Base-by-base conservation (phyloP, 495 filamentous ascomycete genomes). In the Penicillium pancosmium region DNA sequence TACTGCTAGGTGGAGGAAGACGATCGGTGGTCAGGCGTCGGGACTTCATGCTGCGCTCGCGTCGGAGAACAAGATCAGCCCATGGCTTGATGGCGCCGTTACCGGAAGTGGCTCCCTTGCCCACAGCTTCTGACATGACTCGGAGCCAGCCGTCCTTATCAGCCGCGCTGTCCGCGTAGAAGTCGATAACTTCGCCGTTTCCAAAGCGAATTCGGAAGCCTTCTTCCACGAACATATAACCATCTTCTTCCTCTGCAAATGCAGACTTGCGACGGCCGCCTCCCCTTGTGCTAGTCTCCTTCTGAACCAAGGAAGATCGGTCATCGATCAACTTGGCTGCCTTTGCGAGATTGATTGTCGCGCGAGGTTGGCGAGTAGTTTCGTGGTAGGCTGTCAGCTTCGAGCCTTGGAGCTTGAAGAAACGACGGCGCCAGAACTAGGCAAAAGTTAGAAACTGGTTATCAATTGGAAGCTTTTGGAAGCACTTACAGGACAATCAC, bases 141-240 rank as follows among this genome's bases (percentile, higher is more conserved):
- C 87, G 87, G 86, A 98, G 93, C 94, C 94, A 98, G 52, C 85
- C 90, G 13, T 95, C 89, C 72, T 98, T 98, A 63, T 91, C 88
- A 50, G 81, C 83, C 1, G 85, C 79, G 36, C 83, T 91, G 72
- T 98, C 94, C 61, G 94, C 95, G 63, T 98, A 98, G 74, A 98
- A 98, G 72, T 98, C 94, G 61, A 98, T 98, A 41, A 93, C 86
- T 75, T 98, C 94, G 50, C 94, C 94, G 68, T 98, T 98, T 58
- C 88, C 92, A 73, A 98, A 98, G 53, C 93, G 91, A 70, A 98
- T 93, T 35, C 94, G 90, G 85, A 98, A 98, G 12, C 95, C 94
- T 70, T 98, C 95, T 73, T 98, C 94, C 21, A 98, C 94, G 65
- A 98, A 98, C 92, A 97, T 96, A 77, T 98, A 98, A 49, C 95